Evolutionary conservation across 1,284 basidiomycete species (phyloP), one percentile per base, ranked within the genome.

Genomic region (Boletus holoroseus): DNA sequence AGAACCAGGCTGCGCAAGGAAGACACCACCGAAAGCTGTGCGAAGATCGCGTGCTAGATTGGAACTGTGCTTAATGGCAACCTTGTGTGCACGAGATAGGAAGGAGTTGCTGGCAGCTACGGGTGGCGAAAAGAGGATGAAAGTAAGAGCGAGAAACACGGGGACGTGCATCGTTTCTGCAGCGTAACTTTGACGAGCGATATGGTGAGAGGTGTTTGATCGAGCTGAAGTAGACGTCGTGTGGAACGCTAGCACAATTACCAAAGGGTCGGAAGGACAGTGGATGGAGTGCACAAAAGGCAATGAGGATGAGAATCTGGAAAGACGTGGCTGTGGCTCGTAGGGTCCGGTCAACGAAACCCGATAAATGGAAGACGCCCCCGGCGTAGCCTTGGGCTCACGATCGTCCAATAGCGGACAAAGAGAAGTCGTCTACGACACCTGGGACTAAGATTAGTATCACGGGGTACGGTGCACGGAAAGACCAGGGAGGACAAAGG

Each of bases 21-120:
- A 65, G 31, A 82, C 67, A 34, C 76, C 73, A 32, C 73, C 67
- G 58, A 88, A 79, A 11, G 82, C 81, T 22, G 81, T 59, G 15
- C 85, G 82, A 46, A 88, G 73, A 64, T 88, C 85, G 54, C 73
- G 73, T 11, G 86, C 85, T 27, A 88, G 71, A 47, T 69, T 75
- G 35, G 77, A 76, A 35, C 83, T 85, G 54, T 71, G 74, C 44
- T 68, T 71, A 41, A 75, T 62, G 18, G 76, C 77, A 34, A 68
- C 68, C 40, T 63, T 69, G 63, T 78, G 77, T 13, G 69, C 68
- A 26, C 63, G 66, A 26, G 59, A 65, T n/a, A 66, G 35, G 35
- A 69, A 20, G 20, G 66, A 69, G 31, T 30, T 47, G 44, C 53
- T 56, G 22, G 63, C 62, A 27, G 37, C 28, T 2, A 34, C 22